phyloP scores from a whole-genome alignment of 306 rosid genomes.

The Quercus robur region DNA sequence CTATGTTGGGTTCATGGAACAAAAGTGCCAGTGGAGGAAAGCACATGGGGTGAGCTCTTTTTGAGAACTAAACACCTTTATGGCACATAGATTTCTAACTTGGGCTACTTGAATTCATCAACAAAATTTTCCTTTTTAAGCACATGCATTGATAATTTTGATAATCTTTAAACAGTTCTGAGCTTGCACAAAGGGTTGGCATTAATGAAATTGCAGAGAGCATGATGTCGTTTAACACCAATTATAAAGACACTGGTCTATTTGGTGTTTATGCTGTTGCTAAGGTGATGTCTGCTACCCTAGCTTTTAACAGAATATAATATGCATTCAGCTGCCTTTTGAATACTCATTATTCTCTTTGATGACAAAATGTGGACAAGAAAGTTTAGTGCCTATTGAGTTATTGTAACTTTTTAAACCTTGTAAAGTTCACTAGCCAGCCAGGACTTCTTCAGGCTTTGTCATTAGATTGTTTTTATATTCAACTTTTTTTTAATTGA shows the following conservation, averaged over 20 bases:
- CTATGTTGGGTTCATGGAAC: conserved; percentile 96
- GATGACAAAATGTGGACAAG: background rate
- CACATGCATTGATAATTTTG: conserved; percentile 15
- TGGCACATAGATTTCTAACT: background rate
- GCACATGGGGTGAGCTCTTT: conserved; percentile 77
- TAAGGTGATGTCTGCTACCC: conserved; percentile 40
- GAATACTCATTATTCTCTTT: background rate
- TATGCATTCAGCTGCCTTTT: background rate
- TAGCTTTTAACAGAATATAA: background rate
- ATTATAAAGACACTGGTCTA: conserved; percentile 87
- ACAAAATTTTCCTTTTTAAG: background rate
- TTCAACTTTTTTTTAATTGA: background rate
- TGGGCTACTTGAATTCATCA: background rate
- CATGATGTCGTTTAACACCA: conserved; percentile 94
- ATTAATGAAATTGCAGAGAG: conserved; percentile 80
- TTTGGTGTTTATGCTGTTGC: conserved; percentile 90
- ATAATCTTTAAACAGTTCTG: conserved; percentile 48
- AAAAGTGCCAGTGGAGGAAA: conserved; percentile 88
- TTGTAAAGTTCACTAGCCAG: background rate
- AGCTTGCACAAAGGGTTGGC: conserved; percentile 74
- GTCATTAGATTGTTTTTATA: background rate
- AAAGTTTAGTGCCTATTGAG: background rate
- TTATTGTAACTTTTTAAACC: background rate
- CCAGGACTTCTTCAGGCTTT: background rate
- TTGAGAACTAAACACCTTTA: background rate